A percentile compares a stretch with the other conserved stretches of the same genome.
Evolutionary conservation across 2,329 filamentous ascomycete genomes (phyloP).

Genomic region (Epichloe typhina): DNA sequence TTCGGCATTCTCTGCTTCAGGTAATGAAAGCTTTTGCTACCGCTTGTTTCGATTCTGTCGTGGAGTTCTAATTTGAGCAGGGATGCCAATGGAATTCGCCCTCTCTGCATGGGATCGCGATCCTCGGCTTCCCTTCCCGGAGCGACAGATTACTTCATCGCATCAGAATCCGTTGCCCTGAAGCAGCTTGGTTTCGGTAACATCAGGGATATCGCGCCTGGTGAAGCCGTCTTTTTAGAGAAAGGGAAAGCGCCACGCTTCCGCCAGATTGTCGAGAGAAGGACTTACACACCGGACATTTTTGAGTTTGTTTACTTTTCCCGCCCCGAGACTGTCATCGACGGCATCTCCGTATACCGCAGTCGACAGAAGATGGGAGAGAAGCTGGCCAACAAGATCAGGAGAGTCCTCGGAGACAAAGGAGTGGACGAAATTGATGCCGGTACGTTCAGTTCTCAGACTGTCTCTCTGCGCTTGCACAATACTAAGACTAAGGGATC

Average conservation of each 20-base stretch:
- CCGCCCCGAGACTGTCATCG: conserved; percentile 68
- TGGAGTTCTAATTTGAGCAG: neutral
- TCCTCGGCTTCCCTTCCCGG: conserved; percentile 47
- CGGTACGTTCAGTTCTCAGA: conserved; percentile 6
- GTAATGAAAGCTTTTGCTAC: neutral
- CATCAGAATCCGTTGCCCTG: conserved; percentile 76
- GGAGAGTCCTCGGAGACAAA: conserved; percentile 52
- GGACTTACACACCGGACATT: conserved; percentile 61
- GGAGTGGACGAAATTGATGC: conserved; percentile 66
- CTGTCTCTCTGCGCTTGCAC: too few species aligned
- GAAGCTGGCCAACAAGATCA: conserved; percentile 63
- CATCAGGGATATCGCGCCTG: conserved; percentile 66
- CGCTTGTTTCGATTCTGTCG: too few species aligned
- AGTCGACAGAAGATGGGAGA: conserved; percentile 79
- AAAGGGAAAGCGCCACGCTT: conserved; percentile 66
- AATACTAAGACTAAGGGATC: too few species aligned
- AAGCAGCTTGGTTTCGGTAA: conserved; percentile 67
- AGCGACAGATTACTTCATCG: conserved; percentile 76
- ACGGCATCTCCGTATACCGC: conserved; percentile 76
- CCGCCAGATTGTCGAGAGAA: conserved; percentile 55
- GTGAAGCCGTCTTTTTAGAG: conserved; percentile 73
- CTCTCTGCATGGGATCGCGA: conserved; percentile 65
- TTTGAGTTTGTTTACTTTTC: conserved; percentile 87
- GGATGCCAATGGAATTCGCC: conserved; percentile 52
- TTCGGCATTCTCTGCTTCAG: conserved; percentile 72